A percentile compares a stretch with the other conserved stretches of the same genome.
These are phyloP conservation scores for Akanthomyces lecanii DNA, from an alignment of 2,329 filamentous ascomycete genomes.

Conservation along the genomic window DNA sequence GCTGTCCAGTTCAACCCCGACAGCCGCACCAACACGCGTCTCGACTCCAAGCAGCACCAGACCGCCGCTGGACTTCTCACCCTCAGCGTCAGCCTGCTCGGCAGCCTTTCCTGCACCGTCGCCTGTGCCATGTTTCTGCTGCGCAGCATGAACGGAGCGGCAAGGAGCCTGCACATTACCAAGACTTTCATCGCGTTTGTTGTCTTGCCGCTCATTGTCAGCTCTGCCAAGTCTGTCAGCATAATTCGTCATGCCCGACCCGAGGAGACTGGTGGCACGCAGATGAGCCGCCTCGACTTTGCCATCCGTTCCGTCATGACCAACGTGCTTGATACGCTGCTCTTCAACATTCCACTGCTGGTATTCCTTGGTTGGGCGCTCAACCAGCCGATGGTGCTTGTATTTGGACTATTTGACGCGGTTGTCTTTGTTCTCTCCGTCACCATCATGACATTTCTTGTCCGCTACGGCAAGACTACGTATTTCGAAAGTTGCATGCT, in stretches of 20 bases:
- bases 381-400: conserved; percentile 18
- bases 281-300: conserved; percentile 16
- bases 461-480: conserved; percentile 20
- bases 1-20: conserved; percentile 13
- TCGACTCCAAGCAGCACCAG: conserved; percentile 4
- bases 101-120: conserved; percentile 6
- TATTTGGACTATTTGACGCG: conserved; percentile 19
- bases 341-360: conserved; percentile 15
- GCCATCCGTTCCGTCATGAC: conserved; percentile 16
- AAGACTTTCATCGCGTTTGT: conserved; percentile 13
- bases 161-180: conserved; percentile 3
- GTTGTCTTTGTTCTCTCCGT: conserved; percentile 19
- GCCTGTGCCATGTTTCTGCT: conserved; percentile 9
- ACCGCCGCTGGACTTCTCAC: background rate
- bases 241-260: conserved; percentile 14
- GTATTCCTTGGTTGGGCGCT: conserved; percentile 13
- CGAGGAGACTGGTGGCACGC: background rate
- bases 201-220: conserved; percentile 11
- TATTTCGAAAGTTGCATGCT: conserved; percentile 21
- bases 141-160: conserved; percentile 6
- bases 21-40: conserved; percentile 15
- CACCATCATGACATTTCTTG: conserved; percentile 20
- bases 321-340: conserved; percentile 14
- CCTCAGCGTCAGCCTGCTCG: background rate
- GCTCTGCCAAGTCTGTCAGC: conserved; percentile 14